Base-by-base conservation (phyloP, 2,329 filamentous ascomycete species). In the Aspergillus tanneri region DNA sequence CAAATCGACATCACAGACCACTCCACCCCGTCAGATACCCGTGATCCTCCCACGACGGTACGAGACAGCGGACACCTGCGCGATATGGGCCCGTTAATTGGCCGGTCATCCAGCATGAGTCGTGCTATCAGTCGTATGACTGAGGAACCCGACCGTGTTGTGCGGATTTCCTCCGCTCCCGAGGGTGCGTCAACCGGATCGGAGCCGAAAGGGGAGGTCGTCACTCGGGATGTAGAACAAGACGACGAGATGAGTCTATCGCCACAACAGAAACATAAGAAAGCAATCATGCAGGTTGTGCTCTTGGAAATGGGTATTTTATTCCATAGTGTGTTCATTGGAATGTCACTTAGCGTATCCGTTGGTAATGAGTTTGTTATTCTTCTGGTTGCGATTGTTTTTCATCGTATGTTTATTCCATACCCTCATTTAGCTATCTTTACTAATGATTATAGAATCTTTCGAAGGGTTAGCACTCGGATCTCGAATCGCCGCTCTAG, bases 261-360 rank as follows among this genome's bases (percentile, higher is more conserved):
- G 1, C 53, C 60, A 1, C 60, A 65, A 18, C 65, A 75, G 54
- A 76, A 69, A 12, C 76, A 80, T 66, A 79, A 81, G 61, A 86
- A 82, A 59, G 80, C 84, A 65, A 79, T 86, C 2, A 75, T 88
- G 58, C 87, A 90, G 68, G 88, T 88, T 56, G 80, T 87, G 4
- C 77, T 90, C 2, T 78, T 90, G 4, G 87, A 90, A 67, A 84
- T 86, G 47, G 87, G 87, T 52, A 90, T 90, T 55, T 75, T 90
- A 9, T 90, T 90, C 65, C 87, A 90, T 70, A 87, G 83, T 52
- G 79, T 90, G 50, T 68, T 69, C 37, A 69, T 69, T 24, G 66
- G 66, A 47, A 67, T 69, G 65, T 67, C 65, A 7, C 55, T 69
- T 21, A 66, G 65, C 37, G 66, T 69, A 0, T 67, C 66, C 2